These are phyloP conservation scores for Exophiala calicioides DNA, from an alignment of 2,329 filamentous ascomycete genomes.

Conservation along the genomic window DNA sequence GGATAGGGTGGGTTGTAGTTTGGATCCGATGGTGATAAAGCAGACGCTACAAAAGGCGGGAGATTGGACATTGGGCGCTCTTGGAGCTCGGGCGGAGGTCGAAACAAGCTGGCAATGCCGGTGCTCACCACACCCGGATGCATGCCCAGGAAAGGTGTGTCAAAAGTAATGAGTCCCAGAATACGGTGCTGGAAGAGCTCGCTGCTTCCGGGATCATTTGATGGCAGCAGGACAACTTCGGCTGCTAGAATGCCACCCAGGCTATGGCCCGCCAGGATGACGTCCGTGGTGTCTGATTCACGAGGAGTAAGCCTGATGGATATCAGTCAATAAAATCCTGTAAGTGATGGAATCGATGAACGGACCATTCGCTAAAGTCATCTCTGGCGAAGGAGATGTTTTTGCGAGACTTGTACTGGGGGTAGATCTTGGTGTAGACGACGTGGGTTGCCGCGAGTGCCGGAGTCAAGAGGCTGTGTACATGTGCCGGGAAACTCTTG, in stretches of 20 bases:
- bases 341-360: background rate
- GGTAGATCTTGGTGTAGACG: slow-evolving; percentile 73
- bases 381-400: slow-evolving; percentile 67
- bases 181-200: slow-evolving; percentile 69
- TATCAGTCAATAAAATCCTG: background rate
- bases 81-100: slow-evolving; percentile 42
- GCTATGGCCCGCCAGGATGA: slow-evolving; percentile 82
- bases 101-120: slow-evolving; percentile 77
- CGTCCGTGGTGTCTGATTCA: slow-evolving; percentile 71
- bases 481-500: slow-evolving; percentile 80
- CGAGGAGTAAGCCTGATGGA: slow-evolving; percentile 68
- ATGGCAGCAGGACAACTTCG: slow-evolving; percentile 68
- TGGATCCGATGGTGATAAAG: slow-evolving; percentile 43
- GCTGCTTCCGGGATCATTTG: slow-evolving; percentile 27
- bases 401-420: slow-evolving; percentile 46
- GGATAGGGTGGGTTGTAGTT: slow-evolving; percentile 74
- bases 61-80: slow-evolving; percentile 4
- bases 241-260: slow-evolving; percentile 84
- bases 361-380: slow-evolving; percentile 76
- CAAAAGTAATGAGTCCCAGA: slow-evolving; percentile 77
- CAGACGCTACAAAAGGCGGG: slow-evolving; percentile 21
- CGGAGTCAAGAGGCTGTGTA: slow-evolving; percentile 71
- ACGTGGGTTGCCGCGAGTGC: slow-evolving; percentile 71
- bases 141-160: slow-evolving; percentile 84
- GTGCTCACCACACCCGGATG: slow-evolving; percentile 85